Evolutionary conservation across 352 stramenopile genomes (phyloP).

Genomic region (Globisporangium iwayamae): DNA sequence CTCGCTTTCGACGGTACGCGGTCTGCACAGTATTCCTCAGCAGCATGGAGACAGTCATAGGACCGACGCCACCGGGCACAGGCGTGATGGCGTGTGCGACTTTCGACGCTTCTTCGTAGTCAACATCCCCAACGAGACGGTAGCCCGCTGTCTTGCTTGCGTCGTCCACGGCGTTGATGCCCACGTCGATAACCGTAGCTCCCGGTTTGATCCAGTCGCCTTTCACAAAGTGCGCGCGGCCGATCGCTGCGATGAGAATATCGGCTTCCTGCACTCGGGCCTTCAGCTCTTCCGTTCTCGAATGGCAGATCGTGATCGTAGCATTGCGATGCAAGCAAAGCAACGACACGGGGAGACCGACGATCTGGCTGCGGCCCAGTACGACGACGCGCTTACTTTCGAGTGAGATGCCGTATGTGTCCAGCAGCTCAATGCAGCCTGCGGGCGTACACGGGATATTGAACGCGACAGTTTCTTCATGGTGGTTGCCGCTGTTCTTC

Average conservation of each 20-base stretch:
- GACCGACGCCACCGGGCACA: conserved; percentile 94
- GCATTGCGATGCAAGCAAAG: conserved; percentile 94
- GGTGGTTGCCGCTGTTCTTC: not conserved
- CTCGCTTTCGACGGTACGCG: conserved; percentile 29
- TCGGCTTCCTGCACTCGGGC: conserved; percentile 85
- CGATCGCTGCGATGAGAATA: conserved; percentile 97
- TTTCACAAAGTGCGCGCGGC: conserved; percentile 90
- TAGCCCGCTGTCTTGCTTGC: conserved; percentile 79
- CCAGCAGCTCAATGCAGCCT: conserved; percentile 95
- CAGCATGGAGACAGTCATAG: conserved; percentile 97
- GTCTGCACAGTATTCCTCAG: conserved; percentile 80
- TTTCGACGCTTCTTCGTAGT: conserved; percentile 85
- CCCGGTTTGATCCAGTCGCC: conserved; percentile 96
- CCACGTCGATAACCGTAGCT: conserved; percentile 98
- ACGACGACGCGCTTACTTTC: conserved; percentile 96
- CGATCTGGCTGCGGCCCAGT: conserved; percentile 96
- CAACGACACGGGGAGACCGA: conserved; percentile 95
- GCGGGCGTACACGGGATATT: conserved; percentile 95
- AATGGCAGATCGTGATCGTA: conserved; percentile 98
- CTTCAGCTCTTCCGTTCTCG: conserved; percentile 87
- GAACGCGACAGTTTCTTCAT: conserved; percentile 55
- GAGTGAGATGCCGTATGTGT: conserved; percentile 85
- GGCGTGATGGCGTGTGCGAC: conserved; percentile 95
- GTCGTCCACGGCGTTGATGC: conserved; percentile 97
- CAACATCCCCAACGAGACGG: conserved; percentile 96